Evolutionary conservation across 75 land plant species (phyloP), one percentile per base, ranked within the genome.

Genomic region (Isoetes taiwanensis): DNA sequence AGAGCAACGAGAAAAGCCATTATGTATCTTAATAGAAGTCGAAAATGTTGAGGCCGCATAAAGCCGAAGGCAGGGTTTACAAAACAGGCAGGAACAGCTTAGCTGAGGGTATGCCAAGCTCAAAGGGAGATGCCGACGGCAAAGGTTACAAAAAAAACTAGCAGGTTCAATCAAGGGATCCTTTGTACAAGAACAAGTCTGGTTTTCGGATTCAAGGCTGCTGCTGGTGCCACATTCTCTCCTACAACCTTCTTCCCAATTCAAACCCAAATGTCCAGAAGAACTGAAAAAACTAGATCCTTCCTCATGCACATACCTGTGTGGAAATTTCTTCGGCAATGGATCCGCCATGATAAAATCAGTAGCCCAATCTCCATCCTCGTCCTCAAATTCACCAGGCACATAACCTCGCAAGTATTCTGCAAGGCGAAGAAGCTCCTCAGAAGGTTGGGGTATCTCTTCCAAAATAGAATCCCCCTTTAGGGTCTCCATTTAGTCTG

Each of bases 331-430:
- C 25, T 29, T 29, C 11, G 71, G 71, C 8, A 63, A 30, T 2
- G 71, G 48, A 31, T 68, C 71, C 2, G 71, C 71, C 11, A 61
- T 32, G 28, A 68, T 68, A 48, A 68, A 68, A 16, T 32, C 65
- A 20, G 37, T 61, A 17, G 71, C 71, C 21, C 14, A 35, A 43
- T 68, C 71, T 10, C 71, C 71, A 53, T 68, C 71, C 14, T 68
- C 71, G 31, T 68, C 71, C 32, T 52, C 57, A 20, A 34, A 19
- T 34, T 68, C 71, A 10, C 71, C 71, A 6, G 29, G 24, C 2
- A 68, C 71, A 24, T 52, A n/a, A n/a, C n/a, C n/a, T n/a, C n/a
- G n/a, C n/a, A n/a, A n/a, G n/a, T n/a, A n/a, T n/a, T n/a, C n/a
- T n/a, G n/a, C n/a, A n/a, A n/a, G n/a, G n/a, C n/a, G n/a, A n/a